Conservation (phyloP, 140 eudicot species). For the Erigeron philadelphicus region DNA sequence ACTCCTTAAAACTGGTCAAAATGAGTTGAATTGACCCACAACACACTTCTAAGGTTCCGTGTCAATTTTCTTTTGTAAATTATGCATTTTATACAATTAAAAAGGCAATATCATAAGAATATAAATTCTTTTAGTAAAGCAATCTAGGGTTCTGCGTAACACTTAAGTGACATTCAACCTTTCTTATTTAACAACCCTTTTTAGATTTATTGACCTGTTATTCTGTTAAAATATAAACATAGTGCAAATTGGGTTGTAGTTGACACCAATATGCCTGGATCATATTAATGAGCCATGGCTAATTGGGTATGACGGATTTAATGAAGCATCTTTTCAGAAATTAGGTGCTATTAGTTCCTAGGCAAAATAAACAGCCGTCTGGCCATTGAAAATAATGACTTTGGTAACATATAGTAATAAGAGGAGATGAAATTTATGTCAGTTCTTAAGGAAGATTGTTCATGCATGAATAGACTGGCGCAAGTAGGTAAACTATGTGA, state of each 20-base stretch:
- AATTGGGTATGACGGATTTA: neutral
- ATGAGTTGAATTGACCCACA: no score
- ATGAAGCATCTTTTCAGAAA: neutral
- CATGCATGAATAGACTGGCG: neutral
- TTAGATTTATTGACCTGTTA: no score
- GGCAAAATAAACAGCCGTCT: neutral
- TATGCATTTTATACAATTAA: no score
- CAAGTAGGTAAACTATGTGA: neutral
- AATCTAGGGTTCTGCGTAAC: no score
- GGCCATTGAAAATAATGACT: neutral
- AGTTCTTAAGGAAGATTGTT: neutral
- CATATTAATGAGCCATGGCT: neutral
- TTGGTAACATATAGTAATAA: neutral
- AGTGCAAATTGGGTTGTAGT: neutral
- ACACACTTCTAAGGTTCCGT: no score
- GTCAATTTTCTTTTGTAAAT: no score
- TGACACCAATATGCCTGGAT: neutral
- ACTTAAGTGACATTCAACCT: no score
- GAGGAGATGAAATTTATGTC: neutral
- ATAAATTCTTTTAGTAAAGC: no score
- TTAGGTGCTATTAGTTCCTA: neutral
- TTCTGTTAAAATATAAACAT: no score
- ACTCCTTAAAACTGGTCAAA: no score
- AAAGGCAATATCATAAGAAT: no score
- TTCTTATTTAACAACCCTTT: no score